phyloP scores from a whole-genome alignment of 345 rosid genomes.

The Brassica nigra region DNA sequence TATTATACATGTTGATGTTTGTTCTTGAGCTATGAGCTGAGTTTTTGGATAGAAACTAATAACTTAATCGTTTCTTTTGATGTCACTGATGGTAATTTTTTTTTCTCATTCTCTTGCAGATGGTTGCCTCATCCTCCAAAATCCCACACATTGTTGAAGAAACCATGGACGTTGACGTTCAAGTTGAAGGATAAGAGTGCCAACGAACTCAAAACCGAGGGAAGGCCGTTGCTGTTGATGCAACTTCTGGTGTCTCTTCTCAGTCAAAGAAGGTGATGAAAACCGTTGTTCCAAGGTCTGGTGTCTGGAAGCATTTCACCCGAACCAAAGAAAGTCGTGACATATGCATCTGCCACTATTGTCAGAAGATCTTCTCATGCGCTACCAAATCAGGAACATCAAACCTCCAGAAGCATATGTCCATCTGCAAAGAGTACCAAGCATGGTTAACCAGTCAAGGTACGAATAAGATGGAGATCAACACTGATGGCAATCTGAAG shows the following conservation, averaged over 20 bases:
- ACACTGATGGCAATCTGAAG: background rate
- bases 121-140: background rate
- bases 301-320: background rate
- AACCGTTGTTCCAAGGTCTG: background rate
- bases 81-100: background rate
- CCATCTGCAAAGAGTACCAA: background rate
- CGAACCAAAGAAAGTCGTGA: background rate
- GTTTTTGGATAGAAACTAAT: background rate
- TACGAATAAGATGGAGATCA: background rate
- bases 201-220: background rate
- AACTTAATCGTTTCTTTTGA: background rate
- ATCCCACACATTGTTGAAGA: background rate
- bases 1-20: background rate
- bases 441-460: background rate
- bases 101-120: background rate
- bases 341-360: background rate
- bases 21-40: background rate
- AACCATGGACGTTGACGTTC: background rate
- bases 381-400: background rate
- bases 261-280: background rate
- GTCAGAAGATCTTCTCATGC: background rate
- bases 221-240: background rate
- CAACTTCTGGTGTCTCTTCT: background rate
- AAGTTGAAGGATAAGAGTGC: background rate
- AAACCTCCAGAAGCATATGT: background rate